phyloP scores from a whole-genome alignment of 768 basidiomycete species.

The Auricularia cornea region DNA sequence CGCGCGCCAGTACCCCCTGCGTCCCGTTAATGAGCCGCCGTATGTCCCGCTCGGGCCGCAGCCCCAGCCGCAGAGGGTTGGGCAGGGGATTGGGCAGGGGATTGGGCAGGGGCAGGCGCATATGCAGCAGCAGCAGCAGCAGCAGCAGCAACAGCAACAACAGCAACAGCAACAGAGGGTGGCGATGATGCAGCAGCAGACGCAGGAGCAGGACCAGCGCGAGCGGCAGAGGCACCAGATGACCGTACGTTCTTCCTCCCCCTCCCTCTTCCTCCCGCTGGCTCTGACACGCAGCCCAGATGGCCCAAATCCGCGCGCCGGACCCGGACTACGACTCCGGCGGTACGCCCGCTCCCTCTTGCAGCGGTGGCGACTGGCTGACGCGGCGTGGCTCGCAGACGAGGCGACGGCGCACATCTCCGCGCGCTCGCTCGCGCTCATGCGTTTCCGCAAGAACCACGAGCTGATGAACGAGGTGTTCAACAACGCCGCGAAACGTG shows the following conservation, averaged over 20 bases:
- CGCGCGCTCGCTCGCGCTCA: conserved; percentile 59
- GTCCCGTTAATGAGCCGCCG: conserved; percentile 53
- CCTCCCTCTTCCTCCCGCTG: too few relatives aligned
- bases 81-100: conserved; percentile 12
- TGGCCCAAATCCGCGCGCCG: not conserved
- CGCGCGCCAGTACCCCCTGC: conserved; percentile 63
- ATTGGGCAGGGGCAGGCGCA: not conserved
- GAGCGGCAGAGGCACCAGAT: too few relatives aligned
- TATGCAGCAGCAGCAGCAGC: not conserved
- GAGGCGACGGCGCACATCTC: conserved; percentile 44
- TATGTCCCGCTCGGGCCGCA: conserved; percentile 60
- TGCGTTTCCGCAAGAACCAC: conserved; percentile 71
- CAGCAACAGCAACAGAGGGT: too few relatives aligned
- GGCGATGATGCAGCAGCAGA: not conserved
- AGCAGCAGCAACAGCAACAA: not conserved
- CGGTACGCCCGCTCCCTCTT: too few relatives aligned
- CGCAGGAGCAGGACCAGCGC: not conserved
- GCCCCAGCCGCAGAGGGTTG: conserved; percentile 26
- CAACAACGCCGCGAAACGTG: conserved; percentile 59
- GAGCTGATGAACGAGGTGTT: conserved; percentile 82
- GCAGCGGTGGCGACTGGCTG: too few relatives aligned
- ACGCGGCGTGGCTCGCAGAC: too few relatives aligned
- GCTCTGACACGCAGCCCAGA: too few relatives aligned
- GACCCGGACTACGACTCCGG: not conserved
- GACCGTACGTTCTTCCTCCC: too few relatives aligned